Conservation (phyloP, 129 eudicot genomes). For the Arctium minus region DNA sequence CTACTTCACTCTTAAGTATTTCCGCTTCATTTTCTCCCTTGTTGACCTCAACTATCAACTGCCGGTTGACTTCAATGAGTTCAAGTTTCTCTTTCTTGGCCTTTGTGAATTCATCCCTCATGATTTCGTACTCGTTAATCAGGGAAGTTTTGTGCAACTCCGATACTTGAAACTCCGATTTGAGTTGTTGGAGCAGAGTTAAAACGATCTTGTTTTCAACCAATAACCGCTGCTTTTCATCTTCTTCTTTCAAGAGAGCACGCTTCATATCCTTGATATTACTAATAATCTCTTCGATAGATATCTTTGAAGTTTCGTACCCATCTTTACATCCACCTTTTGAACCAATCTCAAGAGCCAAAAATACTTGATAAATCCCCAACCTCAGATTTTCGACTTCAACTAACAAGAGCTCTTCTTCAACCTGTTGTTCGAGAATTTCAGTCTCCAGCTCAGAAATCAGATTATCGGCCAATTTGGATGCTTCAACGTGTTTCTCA, state of each 20-base stretch:
- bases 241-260: conserved; percentile 44
- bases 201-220: conserved; percentile 67
- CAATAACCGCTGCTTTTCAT: conserved; percentile 53
- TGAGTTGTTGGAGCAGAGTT: conserved; percentile 51
- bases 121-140: conserved; percentile 28
- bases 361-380: conserved; percentile 62
- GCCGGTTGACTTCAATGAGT: conserved; percentile 42
- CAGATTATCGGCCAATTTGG: conserved; percentile 70
- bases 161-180: conserved; percentile 45
- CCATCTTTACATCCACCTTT: conserved; percentile 27
- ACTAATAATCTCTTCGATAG: conserved; percentile 42
- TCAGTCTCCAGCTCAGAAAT: conserved; percentile 84
- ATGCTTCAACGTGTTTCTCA: conserved; percentile 69
- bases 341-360: conserved; percentile 49
- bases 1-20: conserved; percentile 32
- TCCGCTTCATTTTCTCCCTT: conserved; percentile 19
- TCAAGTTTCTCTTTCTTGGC: conserved; percentile 41
- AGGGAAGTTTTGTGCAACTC: conserved; percentile 38
- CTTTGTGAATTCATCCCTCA: conserved; percentile 27
- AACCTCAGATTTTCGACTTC: conserved; percentile 75
- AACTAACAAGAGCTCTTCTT: conserved; percentile 74
- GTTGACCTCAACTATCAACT: conserved; percentile 31
- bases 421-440: conserved; percentile 85
- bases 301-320: conserved; percentile 38
- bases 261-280: conserved; percentile 45